Percentiles rank a stretch among this genome's conserved stretches.
Conservation (phyloP, 176 grass and related monocot genomes). For the Otatea glauca region DNA sequence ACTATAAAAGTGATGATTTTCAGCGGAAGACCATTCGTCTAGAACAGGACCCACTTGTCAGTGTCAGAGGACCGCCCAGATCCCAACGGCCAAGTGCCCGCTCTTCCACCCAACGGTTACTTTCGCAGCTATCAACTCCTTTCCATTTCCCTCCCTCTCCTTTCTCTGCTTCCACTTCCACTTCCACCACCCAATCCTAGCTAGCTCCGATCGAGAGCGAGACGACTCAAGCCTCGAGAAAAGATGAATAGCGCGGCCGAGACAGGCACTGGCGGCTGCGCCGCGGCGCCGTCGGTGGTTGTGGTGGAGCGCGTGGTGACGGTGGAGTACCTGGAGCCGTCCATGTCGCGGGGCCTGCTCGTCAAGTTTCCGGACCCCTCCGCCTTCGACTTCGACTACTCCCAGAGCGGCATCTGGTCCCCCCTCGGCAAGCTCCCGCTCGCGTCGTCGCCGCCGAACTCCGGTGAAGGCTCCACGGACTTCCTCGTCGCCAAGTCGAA, state of each 20-base stretch:
- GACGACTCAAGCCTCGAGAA: not conserved
- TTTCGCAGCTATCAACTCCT: not conserved
- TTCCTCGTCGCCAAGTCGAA: conserved; percentile 55
- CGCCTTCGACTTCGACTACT: conserved; percentile 91
- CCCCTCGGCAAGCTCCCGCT: conserved; percentile 72
- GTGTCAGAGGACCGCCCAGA: not conserved
- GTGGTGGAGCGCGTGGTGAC: conserved; percentile 82
- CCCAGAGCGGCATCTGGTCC: conserved; percentile 95
- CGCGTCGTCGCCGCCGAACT: conserved; percentile 2
- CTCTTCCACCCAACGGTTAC: conserved; percentile 46
- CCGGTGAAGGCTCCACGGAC: conserved; percentile 22
- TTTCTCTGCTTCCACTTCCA: not conserved
- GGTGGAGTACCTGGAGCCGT: conserved; percentile 86
- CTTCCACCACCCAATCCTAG: not conserved
- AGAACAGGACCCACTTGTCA: conserved; percentile 12
- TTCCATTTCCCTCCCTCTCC: not conserved
- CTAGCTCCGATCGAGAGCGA: not conserved
- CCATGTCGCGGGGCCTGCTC: conserved; percentile 81
- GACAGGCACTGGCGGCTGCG: not conserved
- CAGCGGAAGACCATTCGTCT: no score
- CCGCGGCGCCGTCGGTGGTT: not conserved
- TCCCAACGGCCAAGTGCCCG: conserved; percentile 57
- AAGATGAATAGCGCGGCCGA: conserved; percentile 38
- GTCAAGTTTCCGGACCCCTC: conserved; percentile 82
- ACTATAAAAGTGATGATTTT: no score